Evolutionary conservation across 164 flowering plant species (phyloP).

Genomic region (Vitis riparia): DNA sequence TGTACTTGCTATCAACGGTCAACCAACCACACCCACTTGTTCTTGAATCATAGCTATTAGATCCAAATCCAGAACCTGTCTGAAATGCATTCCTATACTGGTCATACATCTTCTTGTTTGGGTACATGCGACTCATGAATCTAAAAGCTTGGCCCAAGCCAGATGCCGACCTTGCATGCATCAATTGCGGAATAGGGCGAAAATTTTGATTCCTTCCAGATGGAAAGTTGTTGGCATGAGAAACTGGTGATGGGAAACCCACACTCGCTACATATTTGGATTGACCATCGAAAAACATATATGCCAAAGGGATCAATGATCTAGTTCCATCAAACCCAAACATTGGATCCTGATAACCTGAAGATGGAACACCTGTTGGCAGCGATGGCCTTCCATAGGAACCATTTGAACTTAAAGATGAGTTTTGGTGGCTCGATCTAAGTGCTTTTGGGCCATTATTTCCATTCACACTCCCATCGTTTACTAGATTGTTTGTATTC

Average conservation of each 20-base stretch:
- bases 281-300: constrained; percentile 41
- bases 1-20: constrained; percentile 48
- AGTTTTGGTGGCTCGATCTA: constrained; percentile 25
- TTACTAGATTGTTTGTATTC: constrained; percentile 25
- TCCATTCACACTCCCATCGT: constrained; percentile 29
- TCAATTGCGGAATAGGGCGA: constrained; percentile 40
- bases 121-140: constrained; percentile 41
- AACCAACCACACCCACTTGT: constrained; percentile 51
- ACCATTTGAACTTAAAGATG: too few species aligned
- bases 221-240: constrained; percentile 6
- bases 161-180: constrained; percentile 25
- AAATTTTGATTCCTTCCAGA: constrained; percentile 46
- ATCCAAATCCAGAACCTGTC: constrained; percentile 32
- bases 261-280: constrained; percentile 28
- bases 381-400: too few species aligned
- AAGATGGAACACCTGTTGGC: too few species aligned
- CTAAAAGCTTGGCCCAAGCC: constrained; percentile 30
- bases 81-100: constrained; percentile 34
- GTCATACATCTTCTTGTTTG: constrained; percentile 44
- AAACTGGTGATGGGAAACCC: background rate
- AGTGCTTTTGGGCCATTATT: constrained; percentile 29
- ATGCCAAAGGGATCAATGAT: constrained; percentile 36
- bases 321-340: too few species aligned
- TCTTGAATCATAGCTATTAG: constrained; percentile 41
- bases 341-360: too few species aligned